Percentiles rank a stretch among this genome's conserved stretches.
phyloP scores from a whole-genome alignment of 1,284 basidiomycete species.

The Somion occarium region DNA sequence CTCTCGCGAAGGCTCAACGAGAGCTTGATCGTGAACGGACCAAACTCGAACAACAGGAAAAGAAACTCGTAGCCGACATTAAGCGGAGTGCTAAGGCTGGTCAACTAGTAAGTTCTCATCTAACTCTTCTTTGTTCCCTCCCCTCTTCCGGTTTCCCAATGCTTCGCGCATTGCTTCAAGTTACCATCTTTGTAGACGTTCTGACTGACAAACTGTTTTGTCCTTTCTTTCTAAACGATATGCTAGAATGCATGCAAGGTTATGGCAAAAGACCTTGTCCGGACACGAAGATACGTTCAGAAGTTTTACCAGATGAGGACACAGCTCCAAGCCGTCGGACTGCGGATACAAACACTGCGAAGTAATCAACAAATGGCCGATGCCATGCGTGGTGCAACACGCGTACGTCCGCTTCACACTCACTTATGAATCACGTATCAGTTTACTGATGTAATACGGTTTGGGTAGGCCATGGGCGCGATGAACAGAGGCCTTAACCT shows the following conservation, averaged over 20 bases:
- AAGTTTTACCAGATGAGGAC: constrained; percentile 99
- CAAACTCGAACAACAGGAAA: constrained; percentile 94
- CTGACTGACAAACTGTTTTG: no score
- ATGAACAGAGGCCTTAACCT: constrained; percentile 98
- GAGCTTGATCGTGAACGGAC: constrained; percentile 94
- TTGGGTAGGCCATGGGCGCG: constrained; percentile 86
- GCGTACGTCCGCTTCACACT: constrained; percentile 46
- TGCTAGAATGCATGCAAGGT: constrained; percentile 97
- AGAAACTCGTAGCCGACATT: constrained; percentile 91
- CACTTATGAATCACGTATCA: constrained; percentile 9
- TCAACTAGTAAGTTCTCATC: constrained; percentile 71
- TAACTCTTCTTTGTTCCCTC: no score
- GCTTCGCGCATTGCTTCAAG: no score
- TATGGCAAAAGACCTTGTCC: constrained; percentile 97
- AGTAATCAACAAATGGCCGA: constrained; percentile 99
- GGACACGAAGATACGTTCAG: constrained; percentile 92
- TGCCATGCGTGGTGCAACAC: constrained; percentile 97
- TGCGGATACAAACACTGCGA: constrained; percentile 94
- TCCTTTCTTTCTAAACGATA: constrained; percentile 8
- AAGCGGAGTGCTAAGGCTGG: constrained; percentile 95
- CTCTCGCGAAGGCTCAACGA: constrained; percentile 93
- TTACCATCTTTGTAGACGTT: no score
- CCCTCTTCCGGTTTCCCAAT: constrained; percentile 11
- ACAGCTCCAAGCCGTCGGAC: constrained; percentile 92
- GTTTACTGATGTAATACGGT: neutral